Evolutionary conservation across 805 yeast species (phyloP).

Genomic region (Hanseniaspora meyeri): DNA sequence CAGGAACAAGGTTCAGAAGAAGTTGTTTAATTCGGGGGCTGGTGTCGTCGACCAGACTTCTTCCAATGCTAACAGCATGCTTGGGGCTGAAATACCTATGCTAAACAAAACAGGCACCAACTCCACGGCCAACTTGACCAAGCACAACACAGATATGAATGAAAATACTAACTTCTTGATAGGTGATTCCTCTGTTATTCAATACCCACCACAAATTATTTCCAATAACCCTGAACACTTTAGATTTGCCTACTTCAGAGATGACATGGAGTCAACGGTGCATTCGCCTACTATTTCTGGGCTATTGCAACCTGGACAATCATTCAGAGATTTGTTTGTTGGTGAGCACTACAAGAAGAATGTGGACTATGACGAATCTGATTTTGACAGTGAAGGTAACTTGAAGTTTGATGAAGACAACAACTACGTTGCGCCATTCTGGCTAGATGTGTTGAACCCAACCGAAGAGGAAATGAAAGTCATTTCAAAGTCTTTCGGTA

Average conservation of each 20-base stretch:
- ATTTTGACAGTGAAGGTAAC: conserved; percentile 14
- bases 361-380: conserved; percentile 12
- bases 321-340: conserved; percentile 53
- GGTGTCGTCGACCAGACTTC: conserved; percentile 13
- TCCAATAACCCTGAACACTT: conserved; percentile 42
- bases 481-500: conserved; percentile 76
- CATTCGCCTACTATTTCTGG: conserved; percentile 86
- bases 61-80: conserved; percentile 14
- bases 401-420: conserved; percentile 8
- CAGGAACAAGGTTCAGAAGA: conserved; percentile 17
- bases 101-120: neutral
- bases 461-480: conserved; percentile 96
- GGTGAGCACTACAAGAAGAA: conserved; percentile 20
- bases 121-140: neutral
- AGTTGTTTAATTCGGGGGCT: conserved; percentile 5
- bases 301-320: conserved; percentile 47
- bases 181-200: conserved; percentile 25
- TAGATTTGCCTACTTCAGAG: conserved; percentile 85
- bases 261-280: conserved; percentile 75
- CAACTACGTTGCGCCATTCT: conserved; percentile 53
- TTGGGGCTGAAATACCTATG: conserved; percentile 20
- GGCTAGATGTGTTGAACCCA: conserved; percentile 88
- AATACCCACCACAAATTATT: conserved; percentile 35
- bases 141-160: conserved; percentile 6
- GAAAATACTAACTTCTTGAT: conserved; percentile 12